Evolutionary conservation across 2,329 filamentous ascomycete species (phyloP).

Genomic region (Penicillium sp.): DNA sequence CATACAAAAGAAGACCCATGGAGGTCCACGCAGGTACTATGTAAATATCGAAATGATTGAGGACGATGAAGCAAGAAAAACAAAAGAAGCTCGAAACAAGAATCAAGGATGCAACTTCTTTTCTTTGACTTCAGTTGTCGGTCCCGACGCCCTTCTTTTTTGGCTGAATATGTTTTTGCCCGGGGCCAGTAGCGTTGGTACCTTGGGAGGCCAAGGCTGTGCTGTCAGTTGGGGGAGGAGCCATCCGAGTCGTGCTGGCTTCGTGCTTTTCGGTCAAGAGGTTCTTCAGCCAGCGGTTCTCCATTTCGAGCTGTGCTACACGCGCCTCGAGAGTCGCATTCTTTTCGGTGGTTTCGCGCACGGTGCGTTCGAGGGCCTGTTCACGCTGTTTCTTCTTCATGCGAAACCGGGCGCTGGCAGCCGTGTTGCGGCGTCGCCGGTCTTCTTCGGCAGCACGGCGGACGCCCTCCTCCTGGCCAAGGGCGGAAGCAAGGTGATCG

Average conservation of each 20-base stretch:
- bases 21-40: too few species aligned
- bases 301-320: constrained; percentile 68
- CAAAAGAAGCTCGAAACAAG: too few species aligned
- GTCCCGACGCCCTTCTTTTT: constrained; percentile 35
- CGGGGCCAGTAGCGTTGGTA: constrained; percentile 15
- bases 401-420: constrained; percentile 77
- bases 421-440: constrained; percentile 80
- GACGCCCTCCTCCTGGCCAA: constrained; percentile 61
- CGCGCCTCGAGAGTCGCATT: constrained; percentile 66
- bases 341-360: constrained; percentile 76
- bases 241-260: constrained; percentile 18
- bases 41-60: too few species aligned
- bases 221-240: too few species aligned
- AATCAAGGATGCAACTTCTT: too few species aligned
- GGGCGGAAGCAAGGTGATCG: constrained; percentile 37
- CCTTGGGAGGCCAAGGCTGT: constrained; percentile 22
- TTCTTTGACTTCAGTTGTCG: constrained; percentile 20
- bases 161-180: constrained; percentile 33
- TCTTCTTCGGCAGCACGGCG: constrained; percentile 75
- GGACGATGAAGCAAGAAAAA: too few species aligned
- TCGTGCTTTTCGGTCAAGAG: constrained; percentile 72
- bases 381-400: constrained; percentile 95
- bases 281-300: constrained; percentile 75
- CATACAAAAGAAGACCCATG: too few species aligned
- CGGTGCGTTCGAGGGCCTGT: constrained; percentile 69